Evolutionary conservation across 108 stramenopile genomes (phyloP).

Genomic region (Nannochloropsis granulata): DNA sequence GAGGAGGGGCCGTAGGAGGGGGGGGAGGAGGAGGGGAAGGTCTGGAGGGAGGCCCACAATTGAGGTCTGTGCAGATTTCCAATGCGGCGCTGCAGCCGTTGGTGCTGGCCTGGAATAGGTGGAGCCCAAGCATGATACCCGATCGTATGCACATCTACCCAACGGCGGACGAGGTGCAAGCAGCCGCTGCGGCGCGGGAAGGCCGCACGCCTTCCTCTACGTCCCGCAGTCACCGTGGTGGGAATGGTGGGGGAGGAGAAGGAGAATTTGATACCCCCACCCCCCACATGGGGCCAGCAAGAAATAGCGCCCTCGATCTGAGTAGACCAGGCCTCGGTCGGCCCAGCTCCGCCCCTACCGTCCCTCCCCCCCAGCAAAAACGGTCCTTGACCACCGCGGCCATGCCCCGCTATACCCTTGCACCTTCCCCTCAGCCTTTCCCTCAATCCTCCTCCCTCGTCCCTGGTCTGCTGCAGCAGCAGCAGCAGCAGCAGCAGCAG

Average conservation of each 20-base stretch:
- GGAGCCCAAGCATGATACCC: not conserved
- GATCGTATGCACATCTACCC: not conserved
- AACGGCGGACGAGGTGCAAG: not conserved
- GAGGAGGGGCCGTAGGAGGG: not conserved
- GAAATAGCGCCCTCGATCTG: not conserved
- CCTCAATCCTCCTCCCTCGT: not conserved
- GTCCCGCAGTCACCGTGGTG: no score
- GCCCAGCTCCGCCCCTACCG: not conserved
- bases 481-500: no score
- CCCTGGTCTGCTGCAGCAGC: no score
- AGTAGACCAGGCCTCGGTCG: not conserved
- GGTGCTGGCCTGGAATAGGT: not conserved
- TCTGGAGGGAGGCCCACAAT: not conserved
- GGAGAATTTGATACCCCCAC: no score
- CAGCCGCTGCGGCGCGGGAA: not conserved
- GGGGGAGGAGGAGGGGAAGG: not conserved
- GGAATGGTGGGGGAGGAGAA: no score
- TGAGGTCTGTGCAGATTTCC: not conserved
- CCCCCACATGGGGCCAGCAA: no score
- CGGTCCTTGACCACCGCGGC: not conserved
- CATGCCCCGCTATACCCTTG: not conserved
- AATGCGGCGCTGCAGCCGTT: not conserved
- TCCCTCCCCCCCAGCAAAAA: not conserved
- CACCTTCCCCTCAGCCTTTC: not conserved
- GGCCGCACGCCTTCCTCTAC: not conserved